These are phyloP conservation scores for Aspergillus pseudoterreus DNA, from an alignment of 2,329 filamentous ascomycete species.

Conservation along the genomic window DNA sequence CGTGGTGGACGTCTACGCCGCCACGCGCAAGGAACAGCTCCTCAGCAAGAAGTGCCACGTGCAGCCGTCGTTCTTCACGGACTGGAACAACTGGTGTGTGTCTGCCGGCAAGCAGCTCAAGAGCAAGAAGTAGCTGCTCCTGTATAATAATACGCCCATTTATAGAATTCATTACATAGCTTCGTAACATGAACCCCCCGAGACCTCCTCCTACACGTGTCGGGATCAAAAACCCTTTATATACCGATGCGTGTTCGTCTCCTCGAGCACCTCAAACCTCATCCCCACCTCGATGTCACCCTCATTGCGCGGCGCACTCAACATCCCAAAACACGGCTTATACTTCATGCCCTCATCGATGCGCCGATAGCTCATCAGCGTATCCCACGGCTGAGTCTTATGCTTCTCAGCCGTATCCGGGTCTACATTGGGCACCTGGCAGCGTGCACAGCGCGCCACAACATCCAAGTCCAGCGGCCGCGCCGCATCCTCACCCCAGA, in stretches of 20 bases:
- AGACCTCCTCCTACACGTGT: not conserved
- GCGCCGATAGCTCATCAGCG: conserved; percentile 57
- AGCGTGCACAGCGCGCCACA: conserved; percentile 57
- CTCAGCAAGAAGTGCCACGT: conserved; percentile 55
- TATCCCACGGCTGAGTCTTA: conserved; percentile 59
- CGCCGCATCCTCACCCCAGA: conserved; percentile 7
- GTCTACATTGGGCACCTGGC: conserved; percentile 63
- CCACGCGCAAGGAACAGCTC: conserved; percentile 59
- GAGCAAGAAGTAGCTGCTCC: conserved; percentile 17
- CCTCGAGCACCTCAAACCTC: conserved; percentile 55
- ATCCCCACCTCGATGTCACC: conserved; percentile 56
- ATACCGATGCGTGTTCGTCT: conserved; percentile 57
- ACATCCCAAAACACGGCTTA: conserved; percentile 66
- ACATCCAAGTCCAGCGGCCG: conserved; percentile 50
- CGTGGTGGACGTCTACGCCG: conserved; percentile 62
- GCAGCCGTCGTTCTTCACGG: conserved; percentile 63
- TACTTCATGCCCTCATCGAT: conserved; percentile 59
- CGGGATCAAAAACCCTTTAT: conserved; percentile 34
- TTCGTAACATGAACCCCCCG: not conserved
- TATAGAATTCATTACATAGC: too few species aligned
- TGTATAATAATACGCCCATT: not conserved
- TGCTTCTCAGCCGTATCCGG: conserved; percentile 59
- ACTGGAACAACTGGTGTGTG: conserved; percentile 71
- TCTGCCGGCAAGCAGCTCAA: conserved; percentile 42
- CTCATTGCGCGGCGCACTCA: conserved; percentile 56